These are phyloP conservation scores for Isabelozyma gotoi DNA, from an alignment of 805 yeast genomes.

Conservation along the genomic window DNA sequence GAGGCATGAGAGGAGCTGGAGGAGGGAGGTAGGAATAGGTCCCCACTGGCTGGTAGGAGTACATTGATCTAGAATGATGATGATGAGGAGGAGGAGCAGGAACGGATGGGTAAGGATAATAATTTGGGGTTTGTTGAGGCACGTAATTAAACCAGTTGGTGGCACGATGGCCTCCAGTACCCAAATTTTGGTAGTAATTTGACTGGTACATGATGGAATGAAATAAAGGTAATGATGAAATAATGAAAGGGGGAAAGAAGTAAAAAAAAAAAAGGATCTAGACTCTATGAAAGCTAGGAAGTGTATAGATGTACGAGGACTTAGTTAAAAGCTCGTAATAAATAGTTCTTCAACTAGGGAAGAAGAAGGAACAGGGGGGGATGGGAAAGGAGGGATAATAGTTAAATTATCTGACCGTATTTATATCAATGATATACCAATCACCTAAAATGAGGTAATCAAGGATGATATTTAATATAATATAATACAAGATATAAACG, in stretches of 20 bases:
- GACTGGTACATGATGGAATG: conserved; percentile 15
- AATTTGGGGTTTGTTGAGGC: conserved; percentile 16
- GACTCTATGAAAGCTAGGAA: conserved; percentile 4
- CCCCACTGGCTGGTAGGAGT: conserved; percentile 7
- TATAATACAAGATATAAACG: background rate
- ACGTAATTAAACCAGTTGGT: conserved; percentile 24
- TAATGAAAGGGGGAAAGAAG: background rate
- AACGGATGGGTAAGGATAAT: conserved; percentile 3
- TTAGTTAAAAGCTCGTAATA: conserved; percentile 40
- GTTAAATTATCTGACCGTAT: background rate
- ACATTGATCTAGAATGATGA: conserved; percentile 11
- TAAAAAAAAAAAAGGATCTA: conserved; percentile 2
- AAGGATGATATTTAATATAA: background rate
- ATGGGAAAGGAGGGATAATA: background rate
- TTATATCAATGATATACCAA: background rate
- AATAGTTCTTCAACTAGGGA: background rate
- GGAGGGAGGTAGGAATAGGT: conserved; percentile 6
- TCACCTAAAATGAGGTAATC: background rate
- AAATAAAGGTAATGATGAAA: conserved; percentile 1
- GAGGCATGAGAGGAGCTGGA: conserved; percentile 7
- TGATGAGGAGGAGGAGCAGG: conserved; percentile 1
- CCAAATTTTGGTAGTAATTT: conserved; percentile 23
- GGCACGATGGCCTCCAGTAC: conserved; percentile 41
- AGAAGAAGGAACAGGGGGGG: background rate
- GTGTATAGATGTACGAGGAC: conserved; percentile 36